These are phyloP conservation scores for Chaetomidium leptoderma DNA, from an alignment of 495 filamentous ascomycete genomes.

Conservation along the genomic window DNA sequence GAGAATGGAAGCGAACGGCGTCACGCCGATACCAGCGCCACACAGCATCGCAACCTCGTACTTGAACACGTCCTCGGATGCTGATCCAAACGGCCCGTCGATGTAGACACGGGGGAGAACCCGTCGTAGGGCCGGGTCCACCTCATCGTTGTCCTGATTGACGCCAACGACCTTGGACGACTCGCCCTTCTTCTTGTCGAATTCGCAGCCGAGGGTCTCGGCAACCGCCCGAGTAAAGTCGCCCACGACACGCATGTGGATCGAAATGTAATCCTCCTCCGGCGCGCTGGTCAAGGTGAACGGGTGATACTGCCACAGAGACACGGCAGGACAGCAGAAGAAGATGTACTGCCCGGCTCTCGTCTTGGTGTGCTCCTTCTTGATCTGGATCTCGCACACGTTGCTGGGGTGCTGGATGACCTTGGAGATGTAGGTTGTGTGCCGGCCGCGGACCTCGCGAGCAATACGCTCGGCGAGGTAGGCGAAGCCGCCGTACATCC, in stretches of 20 bases:
- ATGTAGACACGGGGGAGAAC: conserved; percentile 71
- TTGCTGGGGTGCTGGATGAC: conserved; percentile 80
- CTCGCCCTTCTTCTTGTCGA: conserved; percentile 54
- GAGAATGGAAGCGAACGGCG: conserved; percentile 70
- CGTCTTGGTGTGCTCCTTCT: conserved; percentile 74
- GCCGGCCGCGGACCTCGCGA: conserved; percentile 64
- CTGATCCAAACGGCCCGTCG: conserved; percentile 74
- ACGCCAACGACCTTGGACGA: conserved; percentile 61
- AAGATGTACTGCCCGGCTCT: conserved; percentile 78
- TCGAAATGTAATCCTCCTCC: conserved; percentile 77
- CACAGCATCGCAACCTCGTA: conserved; percentile 67
- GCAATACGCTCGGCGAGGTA: conserved; percentile 68
- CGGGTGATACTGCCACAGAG: conserved; percentile 74
- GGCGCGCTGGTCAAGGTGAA: conserved; percentile 76
- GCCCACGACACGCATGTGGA: conserved; percentile 68
- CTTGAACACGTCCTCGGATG: conserved; percentile 74
- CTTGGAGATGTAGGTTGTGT: conserved; percentile 76
- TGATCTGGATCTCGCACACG: conserved; percentile 80
- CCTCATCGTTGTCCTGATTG: conserved; percentile 52
- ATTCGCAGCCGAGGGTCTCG: conserved; percentile 63
- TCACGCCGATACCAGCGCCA: conserved; percentile 70
- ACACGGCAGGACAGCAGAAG: conserved; percentile 75
- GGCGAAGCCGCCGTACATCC: conserved; percentile 68
- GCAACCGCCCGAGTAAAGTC: conserved; percentile 65
- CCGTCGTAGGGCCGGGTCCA: conserved; percentile 63